Evolutionary conservation across 345 rosid genomes (phyloP).

Genomic region (Melaleuca quinquenervia): DNA sequence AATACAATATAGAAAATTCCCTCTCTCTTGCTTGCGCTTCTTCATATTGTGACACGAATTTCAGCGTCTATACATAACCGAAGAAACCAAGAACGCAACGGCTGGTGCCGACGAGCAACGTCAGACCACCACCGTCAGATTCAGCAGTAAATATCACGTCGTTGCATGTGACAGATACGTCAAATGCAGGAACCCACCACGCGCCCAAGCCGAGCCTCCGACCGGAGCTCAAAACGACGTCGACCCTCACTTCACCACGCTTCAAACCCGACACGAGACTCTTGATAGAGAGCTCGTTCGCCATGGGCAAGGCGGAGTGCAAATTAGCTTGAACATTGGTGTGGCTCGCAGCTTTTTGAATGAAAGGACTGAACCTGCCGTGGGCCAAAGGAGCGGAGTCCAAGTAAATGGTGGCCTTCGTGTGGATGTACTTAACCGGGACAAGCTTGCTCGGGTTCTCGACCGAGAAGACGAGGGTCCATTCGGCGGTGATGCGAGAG

Average conservation of each 20-base stretch:
- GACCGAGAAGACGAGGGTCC: neutral
- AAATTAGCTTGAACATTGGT: neutral
- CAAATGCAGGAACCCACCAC: neutral
- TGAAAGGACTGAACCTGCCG: neutral
- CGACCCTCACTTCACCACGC: neutral
- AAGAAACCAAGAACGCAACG: neutral
- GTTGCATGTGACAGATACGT: neutral
- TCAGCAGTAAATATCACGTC: neutral
- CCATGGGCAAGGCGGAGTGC: neutral
- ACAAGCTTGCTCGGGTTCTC: neutral
- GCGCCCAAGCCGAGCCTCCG: neutral
- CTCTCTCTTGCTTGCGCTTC: no score
- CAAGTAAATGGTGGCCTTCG: neutral
- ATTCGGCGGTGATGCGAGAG: neutral
- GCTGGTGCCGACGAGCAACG: neutral
- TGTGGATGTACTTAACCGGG: neutral
- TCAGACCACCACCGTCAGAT: neutral
- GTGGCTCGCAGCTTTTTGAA: neutral
- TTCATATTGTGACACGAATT: no score
- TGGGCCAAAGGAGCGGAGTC: neutral
- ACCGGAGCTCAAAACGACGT: neutral
- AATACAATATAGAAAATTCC: no score
- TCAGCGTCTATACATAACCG: neutral
- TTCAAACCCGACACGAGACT: neutral
- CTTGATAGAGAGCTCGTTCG: neutral